These are phyloP conservation scores for Chenopodium quinoa DNA, from an alignment of 148 eudicot genomes.

Conservation along the genomic window DNA sequence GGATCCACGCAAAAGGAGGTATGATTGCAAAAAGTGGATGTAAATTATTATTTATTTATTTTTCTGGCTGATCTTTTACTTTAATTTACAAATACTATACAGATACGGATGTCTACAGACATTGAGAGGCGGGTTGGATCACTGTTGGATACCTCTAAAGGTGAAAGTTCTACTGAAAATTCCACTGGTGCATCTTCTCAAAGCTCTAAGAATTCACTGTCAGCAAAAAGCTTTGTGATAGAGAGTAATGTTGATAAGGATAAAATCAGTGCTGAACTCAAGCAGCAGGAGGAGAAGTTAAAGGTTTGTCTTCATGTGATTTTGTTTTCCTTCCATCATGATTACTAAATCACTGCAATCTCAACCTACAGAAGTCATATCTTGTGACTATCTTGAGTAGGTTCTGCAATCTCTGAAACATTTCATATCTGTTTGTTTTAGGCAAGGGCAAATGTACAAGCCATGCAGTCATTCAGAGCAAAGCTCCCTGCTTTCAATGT, in stretches of 20 bases:
- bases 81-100: constrained; percentile 25
- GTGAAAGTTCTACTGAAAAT: constrained; percentile 26
- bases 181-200: constrained; percentile 45
- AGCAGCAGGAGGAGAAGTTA: constrained; percentile 70
- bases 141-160: constrained; percentile 60
- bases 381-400: not conserved
- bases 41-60: not conserved
- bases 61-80: constrained; percentile 10
- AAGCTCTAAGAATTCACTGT: constrained; percentile 32
- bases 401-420: not conserved
- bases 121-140: constrained; percentile 75
- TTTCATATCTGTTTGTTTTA: constrained; percentile 23
- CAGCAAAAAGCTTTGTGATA: constrained; percentile 23
- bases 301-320: constrained; percentile 42
- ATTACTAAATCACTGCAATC: not conserved
- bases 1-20: constrained; percentile 95
- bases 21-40: constrained; percentile 12
- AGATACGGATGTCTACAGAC: constrained; percentile 85
- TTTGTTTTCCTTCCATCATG: not conserved
- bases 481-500: constrained; percentile 87
- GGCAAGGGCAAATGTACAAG: constrained; percentile 58
- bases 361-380: constrained; percentile 7
- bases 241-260: constrained; percentile 50
- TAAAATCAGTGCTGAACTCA: constrained; percentile 57
- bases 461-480: constrained; percentile 72